Base-by-base conservation (phyloP, 2,329 filamentous ascomycete genomes). In the Neofusicoccum cordaticola region DNA sequence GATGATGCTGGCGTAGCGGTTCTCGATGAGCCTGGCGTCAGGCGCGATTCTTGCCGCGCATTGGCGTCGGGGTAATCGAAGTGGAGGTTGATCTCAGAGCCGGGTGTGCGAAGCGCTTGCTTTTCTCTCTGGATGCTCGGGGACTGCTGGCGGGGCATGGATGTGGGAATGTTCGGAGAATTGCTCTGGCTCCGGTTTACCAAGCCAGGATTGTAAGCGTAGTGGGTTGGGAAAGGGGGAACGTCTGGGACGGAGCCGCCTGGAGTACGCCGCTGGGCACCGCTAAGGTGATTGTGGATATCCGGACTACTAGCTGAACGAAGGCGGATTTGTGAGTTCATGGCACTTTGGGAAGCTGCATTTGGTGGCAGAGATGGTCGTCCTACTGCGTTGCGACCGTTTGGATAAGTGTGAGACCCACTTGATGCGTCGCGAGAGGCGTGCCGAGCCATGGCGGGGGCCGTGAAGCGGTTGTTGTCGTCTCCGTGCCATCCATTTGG, bases 221-320 rank as follows among this genome's bases (percentile, higher is more conserved):
- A 85, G 68, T 72, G 81, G 81, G 70, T 83, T 73, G 76, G 91
- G 84, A 79, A 86, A 72, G 66, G 85, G 62, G 77, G 78, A 56
- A 80, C 71, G n/a, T 80, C 78, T n/a, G 78, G 79, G 13, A 81
- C 77, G 37, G 72, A 31, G 74, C 70, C 34, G 76, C 73, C 57
- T 72, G 73, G 48, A 73, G 77, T 82, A 77, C 86, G 85, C 68
- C 83, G 80, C 81, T 77, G 73, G 86, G 82, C 68, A 73, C 83
- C 80, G 56, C 84, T 84, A 68, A 85, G 84, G 62, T 88, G 85
- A 62, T 85, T 88, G 69, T 96, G 92, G 70, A 97, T 97, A 75
- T 98, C 93, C 7, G 95, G 94, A 68, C 93, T 97, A 79, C 94
- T 98, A 72, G 96, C 96, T 42, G 93, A 97, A 68, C 95, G 87